Percentiles rank a stretch among this genome's conserved stretches.
phyloP scores from a whole-genome alignment of 257 asterid genomes.

The Ajuga chamaepitys region DNA sequence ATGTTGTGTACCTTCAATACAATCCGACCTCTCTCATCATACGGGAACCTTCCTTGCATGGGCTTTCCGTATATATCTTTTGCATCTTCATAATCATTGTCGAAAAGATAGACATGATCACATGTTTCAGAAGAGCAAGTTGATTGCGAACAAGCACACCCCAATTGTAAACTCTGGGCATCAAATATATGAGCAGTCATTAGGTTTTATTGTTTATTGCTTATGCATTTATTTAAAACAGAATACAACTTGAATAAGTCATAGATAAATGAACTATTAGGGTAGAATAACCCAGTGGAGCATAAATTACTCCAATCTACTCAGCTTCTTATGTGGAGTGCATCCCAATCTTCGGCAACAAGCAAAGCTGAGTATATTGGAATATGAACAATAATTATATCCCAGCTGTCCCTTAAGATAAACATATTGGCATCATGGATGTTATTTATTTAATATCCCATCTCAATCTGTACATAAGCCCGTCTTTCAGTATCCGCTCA shows the following conservation, averaged over 20 bases:
- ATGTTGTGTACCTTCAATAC: conserved; percentile 75
- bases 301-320: not conserved
- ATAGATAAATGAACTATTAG: not conserved
- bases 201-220: conserved; percentile 2
- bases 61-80: conserved; percentile 83
- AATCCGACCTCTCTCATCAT: conserved; percentile 91
- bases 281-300: not conserved
- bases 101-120: conserved; percentile 86
- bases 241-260: not conserved
- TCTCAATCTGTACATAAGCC: not conserved
- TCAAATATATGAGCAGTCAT: conserved; percentile 11
- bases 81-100: conserved; percentile 90
- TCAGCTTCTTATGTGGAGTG: not conserved
- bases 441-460: too few species aligned
- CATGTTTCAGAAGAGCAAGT: conserved; percentile 67
- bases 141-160: conserved; percentile 69
- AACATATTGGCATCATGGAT: too few species aligned
- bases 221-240: conserved; percentile 5
- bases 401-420: not conserved
- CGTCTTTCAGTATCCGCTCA: not conserved
- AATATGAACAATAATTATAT: not conserved
- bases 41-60: conserved; percentile 89
- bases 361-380: not conserved
- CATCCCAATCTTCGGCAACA: conserved; percentile 2
- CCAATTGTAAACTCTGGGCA: conserved; percentile 76